Percentiles rank a stretch among this genome's conserved stretches.
Conservation (phyloP, 768 basidiomycete genomes). For the Leccinum obscurum region DNA sequence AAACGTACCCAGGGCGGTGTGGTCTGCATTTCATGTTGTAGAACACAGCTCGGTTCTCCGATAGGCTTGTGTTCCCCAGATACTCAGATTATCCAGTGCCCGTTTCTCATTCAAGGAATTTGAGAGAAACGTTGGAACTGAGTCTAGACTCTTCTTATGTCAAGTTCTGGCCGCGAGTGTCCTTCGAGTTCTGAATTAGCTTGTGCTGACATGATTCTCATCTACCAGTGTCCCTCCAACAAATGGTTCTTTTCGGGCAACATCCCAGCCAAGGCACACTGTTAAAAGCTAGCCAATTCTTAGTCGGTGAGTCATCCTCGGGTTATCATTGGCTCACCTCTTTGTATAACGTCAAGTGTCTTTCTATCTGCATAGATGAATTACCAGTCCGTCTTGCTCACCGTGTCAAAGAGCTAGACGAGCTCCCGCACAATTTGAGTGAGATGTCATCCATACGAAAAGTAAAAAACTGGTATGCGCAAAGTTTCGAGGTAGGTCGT, state of each 20-base stretch:
- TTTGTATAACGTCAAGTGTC: not conserved
- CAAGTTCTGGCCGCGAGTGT: not conserved
- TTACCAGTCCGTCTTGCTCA: constrained; percentile 94
- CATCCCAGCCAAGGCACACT: constrained; percentile 94
- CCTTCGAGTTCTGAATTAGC: not conserved
- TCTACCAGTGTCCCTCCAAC: constrained; percentile 86
- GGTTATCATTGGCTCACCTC: not conserved
- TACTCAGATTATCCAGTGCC: not conserved
- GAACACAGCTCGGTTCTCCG: not conserved
- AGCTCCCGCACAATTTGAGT: constrained; percentile 87
- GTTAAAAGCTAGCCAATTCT: constrained; percentile 87
- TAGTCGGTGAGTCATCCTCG: constrained; percentile 54
- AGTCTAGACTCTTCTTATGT: too few relatives aligned
- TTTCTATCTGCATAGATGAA: constrained; percentile 58
- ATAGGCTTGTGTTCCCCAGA: not conserved
- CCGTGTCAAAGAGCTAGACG: constrained; percentile 93
- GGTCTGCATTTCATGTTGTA: not conserved
- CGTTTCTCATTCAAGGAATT: not conserved
- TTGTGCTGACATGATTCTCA: constrained; percentile 10
- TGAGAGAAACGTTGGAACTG: not conserved
- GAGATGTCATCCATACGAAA: constrained; percentile 91
- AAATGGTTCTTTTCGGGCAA: constrained; percentile 98
- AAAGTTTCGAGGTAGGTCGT: constrained; percentile 86
- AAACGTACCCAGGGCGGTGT: not conserved
- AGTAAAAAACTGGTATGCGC: constrained; percentile 98